A percentile compares a stretch with the other conserved stretches of the same genome.
Conservation (phyloP, 2,329 filamentous ascomycete genomes). For the Juglanconis sp. region DNA sequence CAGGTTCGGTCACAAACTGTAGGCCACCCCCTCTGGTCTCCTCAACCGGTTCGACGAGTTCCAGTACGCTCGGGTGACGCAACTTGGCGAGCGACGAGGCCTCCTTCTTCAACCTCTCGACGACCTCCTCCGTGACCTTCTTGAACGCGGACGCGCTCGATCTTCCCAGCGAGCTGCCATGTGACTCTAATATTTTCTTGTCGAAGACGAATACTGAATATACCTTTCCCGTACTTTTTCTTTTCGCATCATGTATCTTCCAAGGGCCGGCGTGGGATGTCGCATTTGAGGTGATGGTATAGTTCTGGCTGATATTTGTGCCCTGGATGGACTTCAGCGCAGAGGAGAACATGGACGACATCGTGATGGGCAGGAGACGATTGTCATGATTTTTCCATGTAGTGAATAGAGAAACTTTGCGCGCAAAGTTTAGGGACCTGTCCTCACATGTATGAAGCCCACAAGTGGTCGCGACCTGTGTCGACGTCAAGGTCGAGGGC, state of each 20-base stretch:
- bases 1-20: constrained; percentile 91
- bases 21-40: constrained; percentile 87
- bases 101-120: constrained; percentile 88
- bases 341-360: constrained; percentile 75
- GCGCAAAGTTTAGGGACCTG: constrained; percentile 1
- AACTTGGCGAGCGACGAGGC: constrained; percentile 83
- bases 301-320: constrained; percentile 88
- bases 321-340: constrained; percentile 90
- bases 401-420: neutral
- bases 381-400: constrained; percentile 7
- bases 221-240: constrained; percentile 85
- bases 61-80: constrained; percentile 86
- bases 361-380: constrained; percentile 27
- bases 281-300: constrained; percentile 72
- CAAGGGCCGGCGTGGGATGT: constrained; percentile 85
- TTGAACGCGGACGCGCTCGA: constrained; percentile 69
- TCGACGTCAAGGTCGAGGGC: neutral
- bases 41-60: constrained; percentile 91
- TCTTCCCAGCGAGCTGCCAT: constrained; percentile 55
- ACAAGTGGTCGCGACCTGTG: neutral
- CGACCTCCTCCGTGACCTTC: constrained; percentile 80
- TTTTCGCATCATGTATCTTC: constrained; percentile 97
- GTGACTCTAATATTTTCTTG: constrained; percentile 74
- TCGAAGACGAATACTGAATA: constrained; percentile 96
- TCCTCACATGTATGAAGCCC: constrained; percentile 11